Evolutionary conservation across 2,329 filamentous ascomycete genomes (phyloP).

Genomic region (Calonectria hongkongensis): DNA sequence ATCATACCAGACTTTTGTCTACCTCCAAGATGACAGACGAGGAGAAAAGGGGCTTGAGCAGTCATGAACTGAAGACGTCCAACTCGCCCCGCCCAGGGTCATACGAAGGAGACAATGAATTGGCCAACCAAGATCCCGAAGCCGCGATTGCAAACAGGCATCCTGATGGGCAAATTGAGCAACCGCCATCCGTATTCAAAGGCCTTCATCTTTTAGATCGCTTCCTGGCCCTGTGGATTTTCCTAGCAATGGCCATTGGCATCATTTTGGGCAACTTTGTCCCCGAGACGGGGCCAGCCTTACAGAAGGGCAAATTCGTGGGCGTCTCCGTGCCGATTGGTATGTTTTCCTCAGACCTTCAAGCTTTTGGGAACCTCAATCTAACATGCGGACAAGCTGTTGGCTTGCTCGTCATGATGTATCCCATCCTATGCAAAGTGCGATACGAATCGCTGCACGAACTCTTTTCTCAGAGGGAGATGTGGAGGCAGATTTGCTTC

Average conservation of each 20-base stretch:
- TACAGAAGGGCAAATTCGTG: slow-evolving; percentile 84
- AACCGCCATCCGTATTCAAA: too few species aligned
- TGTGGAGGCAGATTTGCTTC: slow-evolving; percentile 89
- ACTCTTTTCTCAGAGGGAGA: slow-evolving; percentile 74
- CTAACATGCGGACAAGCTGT: slow-evolving; percentile 71
- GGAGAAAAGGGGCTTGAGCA: too few species aligned
- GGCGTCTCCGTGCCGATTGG: slow-evolving; percentile 81
- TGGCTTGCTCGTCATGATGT: slow-evolving; percentile 94
- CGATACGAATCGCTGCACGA: slow-evolving; percentile 84
- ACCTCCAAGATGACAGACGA: too few species aligned
- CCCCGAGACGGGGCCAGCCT: slow-evolving; percentile 73
- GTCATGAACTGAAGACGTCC: too few species aligned
- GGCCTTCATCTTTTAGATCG: slow-evolving; percentile 68
- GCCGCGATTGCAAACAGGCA: slow-evolving; percentile 55
- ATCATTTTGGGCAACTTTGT: slow-evolving; percentile 87
- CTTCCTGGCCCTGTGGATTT: slow-evolving; percentile 82
- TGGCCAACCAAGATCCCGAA: too few species aligned
- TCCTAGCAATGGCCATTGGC: slow-evolving; percentile 85
- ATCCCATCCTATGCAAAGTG: slow-evolving; percentile 92
- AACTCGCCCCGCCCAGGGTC: too few species aligned
- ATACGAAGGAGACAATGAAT: too few species aligned
- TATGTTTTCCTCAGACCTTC: slow-evolving; percentile 51
- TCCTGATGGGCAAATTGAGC: too few species aligned
- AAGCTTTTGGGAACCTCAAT: too few species aligned
- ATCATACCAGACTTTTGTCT: too few species aligned